Conservation (phyloP, 352 stramenopile species). For the Ophiocytium majus region DNA sequence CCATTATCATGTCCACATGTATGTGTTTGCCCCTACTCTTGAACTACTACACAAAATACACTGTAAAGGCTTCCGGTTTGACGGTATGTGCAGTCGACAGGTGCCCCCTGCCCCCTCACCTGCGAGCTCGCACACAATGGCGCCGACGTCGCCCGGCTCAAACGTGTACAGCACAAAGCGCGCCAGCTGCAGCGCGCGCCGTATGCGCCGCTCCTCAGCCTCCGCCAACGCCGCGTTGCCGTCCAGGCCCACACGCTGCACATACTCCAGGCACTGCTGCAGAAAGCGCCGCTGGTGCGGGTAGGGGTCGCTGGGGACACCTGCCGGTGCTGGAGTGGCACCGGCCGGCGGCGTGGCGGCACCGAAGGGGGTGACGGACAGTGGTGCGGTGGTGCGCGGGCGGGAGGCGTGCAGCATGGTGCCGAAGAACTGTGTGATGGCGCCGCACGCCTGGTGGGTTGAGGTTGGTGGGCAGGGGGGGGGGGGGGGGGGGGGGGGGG, state of each 20-base stretch:
- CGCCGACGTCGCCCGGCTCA: conserved; percentile 12
- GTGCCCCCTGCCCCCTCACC: neutral
- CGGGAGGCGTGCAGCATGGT: conserved; percentile 25
- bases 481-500: too few relatives aligned
- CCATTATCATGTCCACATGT: too few relatives aligned
- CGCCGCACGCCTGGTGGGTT: conserved; percentile 6
- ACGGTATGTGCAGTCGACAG: too few relatives aligned
- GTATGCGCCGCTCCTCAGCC: conserved; percentile 34
- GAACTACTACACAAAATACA: too few relatives aligned
- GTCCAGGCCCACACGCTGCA: neutral
- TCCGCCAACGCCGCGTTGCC: conserved; percentile 30
- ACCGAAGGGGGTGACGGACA: neutral
- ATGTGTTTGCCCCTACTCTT: too few relatives aligned
- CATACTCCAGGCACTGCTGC: conserved; percentile 38
- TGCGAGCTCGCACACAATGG: conserved; percentile 13
- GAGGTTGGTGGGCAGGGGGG: neutral
- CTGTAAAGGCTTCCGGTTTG: too few relatives aligned
- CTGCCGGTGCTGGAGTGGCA: neutral
- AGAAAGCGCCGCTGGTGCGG: conserved; percentile 42
- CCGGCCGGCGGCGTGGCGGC: conserved; percentile 6
- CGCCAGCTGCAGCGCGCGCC: conserved; percentile 39
- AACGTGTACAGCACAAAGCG: conserved; percentile 48
- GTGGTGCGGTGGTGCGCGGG: neutral
- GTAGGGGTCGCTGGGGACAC: conserved; percentile 11
- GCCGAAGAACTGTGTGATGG: conserved; percentile 44